Conservation (phyloP, 75 land plant genomes). For the Sequoia sempervirens region DNA sequence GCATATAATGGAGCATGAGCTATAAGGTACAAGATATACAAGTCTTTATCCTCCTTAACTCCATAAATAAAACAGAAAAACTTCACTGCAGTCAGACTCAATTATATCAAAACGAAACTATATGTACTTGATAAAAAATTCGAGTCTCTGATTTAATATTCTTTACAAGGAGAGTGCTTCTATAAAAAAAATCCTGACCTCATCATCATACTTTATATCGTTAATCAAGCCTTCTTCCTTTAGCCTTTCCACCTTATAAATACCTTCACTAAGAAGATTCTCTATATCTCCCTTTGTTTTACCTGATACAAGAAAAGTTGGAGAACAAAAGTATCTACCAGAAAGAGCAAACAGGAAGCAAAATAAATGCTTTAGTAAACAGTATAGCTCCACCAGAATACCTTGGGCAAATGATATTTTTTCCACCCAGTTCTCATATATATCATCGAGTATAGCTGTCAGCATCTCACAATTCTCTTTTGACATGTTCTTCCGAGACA, state of each 20-base stretch:
- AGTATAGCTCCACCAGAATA: conserved; percentile 8
- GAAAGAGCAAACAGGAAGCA: neutral
- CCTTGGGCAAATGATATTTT: conserved; percentile 44
- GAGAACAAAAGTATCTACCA: neutral
- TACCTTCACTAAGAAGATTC: conserved; percentile 72
- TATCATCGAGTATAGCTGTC: conserved; percentile 55
- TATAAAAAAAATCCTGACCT: conserved; percentile 42
- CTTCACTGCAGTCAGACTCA: neutral
- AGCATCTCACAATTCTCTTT: conserved; percentile 66
- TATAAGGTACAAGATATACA: neutral
- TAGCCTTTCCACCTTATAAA: conserved; percentile 67
- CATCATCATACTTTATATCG: conserved; percentile 82
- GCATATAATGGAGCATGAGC: neutral
- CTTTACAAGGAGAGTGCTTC: neutral
- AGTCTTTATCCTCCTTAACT: neutral
- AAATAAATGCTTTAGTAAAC: neutral
- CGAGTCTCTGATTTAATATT: neutral
- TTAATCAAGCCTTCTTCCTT: conserved; percentile 84
- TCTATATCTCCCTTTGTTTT: conserved; percentile 72
- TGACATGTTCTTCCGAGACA: conserved; percentile 63
- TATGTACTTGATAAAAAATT: neutral
- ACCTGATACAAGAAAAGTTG: conserved; percentile 36
- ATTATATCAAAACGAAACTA: neutral
- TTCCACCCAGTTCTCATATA: conserved; percentile 54
- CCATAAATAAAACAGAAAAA: neutral